phyloP scores from a whole-genome alignment of 2,329 filamentous ascomycete species.

The Aspergillus alliaceus region DNA sequence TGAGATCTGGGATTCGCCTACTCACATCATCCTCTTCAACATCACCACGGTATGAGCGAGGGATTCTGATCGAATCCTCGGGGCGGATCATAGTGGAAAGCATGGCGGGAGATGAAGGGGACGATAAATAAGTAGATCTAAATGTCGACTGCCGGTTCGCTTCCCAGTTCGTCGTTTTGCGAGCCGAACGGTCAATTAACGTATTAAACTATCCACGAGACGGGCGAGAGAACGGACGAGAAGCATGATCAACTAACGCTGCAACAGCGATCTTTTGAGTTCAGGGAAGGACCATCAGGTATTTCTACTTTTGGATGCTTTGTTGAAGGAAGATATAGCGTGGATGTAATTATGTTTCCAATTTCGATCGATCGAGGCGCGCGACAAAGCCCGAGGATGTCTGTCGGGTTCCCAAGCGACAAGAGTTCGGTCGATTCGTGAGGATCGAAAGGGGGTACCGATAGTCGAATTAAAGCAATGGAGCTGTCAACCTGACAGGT shows the following conservation, averaged over 20 bases:
- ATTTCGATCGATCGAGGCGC: constrained; percentile 9
- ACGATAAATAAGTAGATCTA: neutral
- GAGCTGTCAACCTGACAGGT: constrained; percentile 19
- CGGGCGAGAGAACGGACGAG: constrained; percentile 11
- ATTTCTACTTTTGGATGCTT: neutral
- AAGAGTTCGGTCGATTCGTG: constrained; percentile 4
- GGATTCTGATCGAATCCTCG: constrained; percentile 38
- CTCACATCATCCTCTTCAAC: constrained; percentile 33
- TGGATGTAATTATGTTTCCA: neutral
- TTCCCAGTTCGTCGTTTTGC: neutral
- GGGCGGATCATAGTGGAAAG: constrained; percentile 38
- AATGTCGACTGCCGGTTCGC: neutral
- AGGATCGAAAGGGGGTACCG: constrained; percentile 4
- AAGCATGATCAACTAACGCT: constrained; percentile 21
- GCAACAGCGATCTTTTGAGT: constrained; percentile 8
- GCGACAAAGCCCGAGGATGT: constrained; percentile 9
- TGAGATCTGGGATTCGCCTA: constrained; percentile 28
- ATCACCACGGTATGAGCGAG: constrained; percentile 32
- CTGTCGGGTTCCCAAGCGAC: constrained; percentile 16
- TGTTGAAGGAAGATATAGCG: neutral
- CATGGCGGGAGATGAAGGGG: constrained; percentile 17
- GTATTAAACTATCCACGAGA: constrained; percentile 11
- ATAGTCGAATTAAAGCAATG: constrained; percentile 3
- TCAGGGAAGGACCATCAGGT: neutral
- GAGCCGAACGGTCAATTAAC: constrained; percentile 15